A percentile compares a stretch with the other conserved stretches of the same genome.
Conservation (phyloP, 2,329 filamentous ascomycete species). For the Capronia americana region DNA sequence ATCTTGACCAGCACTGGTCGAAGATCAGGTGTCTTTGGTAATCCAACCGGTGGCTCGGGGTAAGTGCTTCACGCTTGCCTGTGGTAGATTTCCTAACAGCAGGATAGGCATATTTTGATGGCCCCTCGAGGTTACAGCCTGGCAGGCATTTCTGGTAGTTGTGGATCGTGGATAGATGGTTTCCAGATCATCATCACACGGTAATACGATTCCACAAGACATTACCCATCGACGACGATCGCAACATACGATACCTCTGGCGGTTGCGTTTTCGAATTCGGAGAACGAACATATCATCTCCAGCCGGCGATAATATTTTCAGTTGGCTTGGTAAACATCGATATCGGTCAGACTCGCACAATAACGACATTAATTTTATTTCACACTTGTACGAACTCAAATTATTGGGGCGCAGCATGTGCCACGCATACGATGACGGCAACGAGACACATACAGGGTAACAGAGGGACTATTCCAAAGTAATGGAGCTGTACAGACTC, state of each 20-base stretch:
- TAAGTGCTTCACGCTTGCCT: slow-evolving; percentile 60
- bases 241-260: neutral
- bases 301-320: slow-evolving; percentile 3
- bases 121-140: slow-evolving; percentile 88
- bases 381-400: slow-evolving; percentile 10
- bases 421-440: slow-evolving; percentile 27
- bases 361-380: slow-evolving; percentile 21
- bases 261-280: slow-evolving; percentile 6
- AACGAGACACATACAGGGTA: slow-evolving; percentile 11
- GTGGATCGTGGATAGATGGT: slow-evolving; percentile 80
- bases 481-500: slow-evolving; percentile 13
- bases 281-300: slow-evolving; percentile 11
- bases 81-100: slow-evolving; percentile 15
- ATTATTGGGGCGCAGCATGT: slow-evolving; percentile 9
- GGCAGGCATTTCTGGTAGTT: slow-evolving; percentile 84
- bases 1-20: slow-evolving; percentile 88
- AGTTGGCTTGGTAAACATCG: slow-evolving; percentile 8
- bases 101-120: slow-evolving; percentile 77
- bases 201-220: slow-evolving; percentile 49
- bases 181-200: slow-evolving; percentile 81
- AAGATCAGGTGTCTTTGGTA: slow-evolving; percentile 84
- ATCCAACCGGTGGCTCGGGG: slow-evolving; percentile 78
- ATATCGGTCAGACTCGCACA: slow-evolving; percentile 15
- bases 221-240: neutral
- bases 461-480: slow-evolving; percentile 8